These are phyloP conservation scores for Epichloe elymi DNA, from an alignment of 2,329 filamentous ascomycete genomes.

Conservation along the genomic window DNA sequence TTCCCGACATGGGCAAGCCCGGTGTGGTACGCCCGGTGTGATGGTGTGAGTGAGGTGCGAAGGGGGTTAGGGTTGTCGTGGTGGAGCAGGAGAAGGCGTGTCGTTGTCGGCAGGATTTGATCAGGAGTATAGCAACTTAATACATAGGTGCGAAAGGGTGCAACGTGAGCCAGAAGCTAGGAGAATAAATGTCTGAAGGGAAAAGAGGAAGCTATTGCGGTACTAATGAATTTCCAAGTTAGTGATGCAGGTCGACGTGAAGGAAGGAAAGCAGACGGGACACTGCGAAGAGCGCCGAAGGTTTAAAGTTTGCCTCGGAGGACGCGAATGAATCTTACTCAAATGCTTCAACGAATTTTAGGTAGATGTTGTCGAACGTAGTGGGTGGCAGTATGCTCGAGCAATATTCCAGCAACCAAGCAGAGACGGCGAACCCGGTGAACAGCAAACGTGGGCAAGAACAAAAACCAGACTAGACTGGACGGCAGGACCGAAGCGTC, in stretches of 20 bases:
- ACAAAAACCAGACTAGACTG: not conserved
- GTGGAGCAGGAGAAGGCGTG: not conserved
- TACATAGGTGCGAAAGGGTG: not conserved
- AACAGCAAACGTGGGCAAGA: not conserved
- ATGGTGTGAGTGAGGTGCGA: conserved; percentile 2
- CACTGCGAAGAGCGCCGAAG: not conserved
- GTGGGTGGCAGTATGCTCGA: conserved; percentile 12
- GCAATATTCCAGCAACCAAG: conserved; percentile 29
- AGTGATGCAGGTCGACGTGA: not conserved
- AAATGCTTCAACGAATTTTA: not conserved
- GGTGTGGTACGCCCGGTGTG: conserved; percentile 8
- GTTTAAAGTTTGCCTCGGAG: not conserved
- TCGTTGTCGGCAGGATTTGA: not conserved
- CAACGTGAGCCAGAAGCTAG: not conserved
- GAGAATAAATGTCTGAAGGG: not conserved
- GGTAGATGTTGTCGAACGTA: not conserved
- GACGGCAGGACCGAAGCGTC: conserved; percentile 4
- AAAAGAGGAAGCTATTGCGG: not conserved
- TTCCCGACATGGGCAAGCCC: conserved; percentile 31
- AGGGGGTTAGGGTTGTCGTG: not conserved
- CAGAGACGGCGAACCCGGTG: conserved; percentile 1
- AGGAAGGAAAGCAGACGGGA: not conserved
- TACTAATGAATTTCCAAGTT: not conserved
- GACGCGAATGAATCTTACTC: not conserved
- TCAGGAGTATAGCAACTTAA: not conserved